Evolutionary conservation across 2,329 filamentous ascomycete genomes (phyloP).

Genomic region (Cryphonectria nitschkei): DNA sequence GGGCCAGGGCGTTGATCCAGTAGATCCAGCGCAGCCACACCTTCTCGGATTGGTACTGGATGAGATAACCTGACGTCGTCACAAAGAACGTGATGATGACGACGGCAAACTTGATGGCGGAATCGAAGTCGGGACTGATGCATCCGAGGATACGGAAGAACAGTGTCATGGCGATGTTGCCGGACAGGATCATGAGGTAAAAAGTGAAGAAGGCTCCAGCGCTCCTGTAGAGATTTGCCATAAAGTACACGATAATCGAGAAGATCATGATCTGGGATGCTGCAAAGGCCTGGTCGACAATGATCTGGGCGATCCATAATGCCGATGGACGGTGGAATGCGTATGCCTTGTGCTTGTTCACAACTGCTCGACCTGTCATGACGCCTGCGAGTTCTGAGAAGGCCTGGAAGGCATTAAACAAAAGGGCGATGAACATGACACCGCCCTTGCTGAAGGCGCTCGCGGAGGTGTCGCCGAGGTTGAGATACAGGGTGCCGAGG

Average conservation of each 20-base stretch:
- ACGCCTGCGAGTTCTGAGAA: constrained; percentile 76
- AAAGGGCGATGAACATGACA: constrained; percentile 76
- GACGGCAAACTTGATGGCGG: constrained; percentile 81
- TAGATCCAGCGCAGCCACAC: constrained; percentile 82
- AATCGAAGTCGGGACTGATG: constrained; percentile 79
- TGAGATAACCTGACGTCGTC: constrained; percentile 80
- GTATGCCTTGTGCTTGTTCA: constrained; percentile 84
- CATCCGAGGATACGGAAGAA: constrained; percentile 79
- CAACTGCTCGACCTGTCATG: constrained; percentile 75
- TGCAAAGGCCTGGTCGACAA: constrained; percentile 76
- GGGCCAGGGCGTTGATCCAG: constrained; percentile 74
- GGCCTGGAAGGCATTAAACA: constrained; percentile 88
- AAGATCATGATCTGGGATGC: constrained; percentile 73
- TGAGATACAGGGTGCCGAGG: constrained; percentile 77
- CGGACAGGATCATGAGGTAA: constrained; percentile 69
- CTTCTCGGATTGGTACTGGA: constrained; percentile 75
- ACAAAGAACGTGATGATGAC: constrained; percentile 82
- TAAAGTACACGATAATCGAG: constrained; percentile 78
- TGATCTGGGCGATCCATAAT: constrained; percentile 81
- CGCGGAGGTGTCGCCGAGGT: constrained; percentile 66
- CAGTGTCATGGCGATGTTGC: constrained; percentile 74
- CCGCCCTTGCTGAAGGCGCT: constrained; percentile 82
- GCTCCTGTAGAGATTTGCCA: constrained; percentile 70
- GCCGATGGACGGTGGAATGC: constrained; percentile 83
- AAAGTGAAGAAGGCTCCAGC: constrained; percentile 80